phyloP scores from a whole-genome alignment of 2,329 filamentous ascomycete genomes.

The Ophiostoma quercus region DNA sequence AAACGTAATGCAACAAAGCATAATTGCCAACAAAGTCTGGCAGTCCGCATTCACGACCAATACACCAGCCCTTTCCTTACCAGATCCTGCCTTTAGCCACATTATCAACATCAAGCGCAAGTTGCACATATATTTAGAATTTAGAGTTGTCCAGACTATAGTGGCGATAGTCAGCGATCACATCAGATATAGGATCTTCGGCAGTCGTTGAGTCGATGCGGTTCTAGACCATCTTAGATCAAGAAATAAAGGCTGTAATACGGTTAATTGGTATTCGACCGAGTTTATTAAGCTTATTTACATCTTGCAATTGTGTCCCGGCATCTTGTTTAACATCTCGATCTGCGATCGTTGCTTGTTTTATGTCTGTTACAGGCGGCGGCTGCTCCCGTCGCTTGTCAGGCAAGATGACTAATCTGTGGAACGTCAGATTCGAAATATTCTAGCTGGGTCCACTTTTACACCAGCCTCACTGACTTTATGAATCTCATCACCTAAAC shows the following conservation, averaged over 20 bases:
- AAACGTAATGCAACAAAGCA: neutral
- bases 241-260: too few species aligned
- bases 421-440: neutral
- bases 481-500: neutral
- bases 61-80: too few species aligned
- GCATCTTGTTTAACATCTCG: too few species aligned
- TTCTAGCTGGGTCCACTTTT: neutral
- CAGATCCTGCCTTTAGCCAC: too few species aligned
- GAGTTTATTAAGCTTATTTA: too few species aligned
- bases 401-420: neutral
- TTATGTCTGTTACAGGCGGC: neutral
- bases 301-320: too few species aligned
- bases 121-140: neutral
- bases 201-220: neutral
- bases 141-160: neutral
- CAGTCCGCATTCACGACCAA: too few species aligned
- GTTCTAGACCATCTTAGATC: too few species aligned
- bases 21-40: too few species aligned
- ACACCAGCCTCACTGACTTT: neutral
- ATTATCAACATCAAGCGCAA: neutral
- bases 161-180: neutral
- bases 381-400: conserved; percentile 1
- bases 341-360: neutral
- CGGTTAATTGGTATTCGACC: too few species aligned
- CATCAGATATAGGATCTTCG: neutral